These are phyloP conservation scores for Eustoma russellianum DNA, from an alignment of 257 asterid species.

Conservation along the genomic window DNA sequence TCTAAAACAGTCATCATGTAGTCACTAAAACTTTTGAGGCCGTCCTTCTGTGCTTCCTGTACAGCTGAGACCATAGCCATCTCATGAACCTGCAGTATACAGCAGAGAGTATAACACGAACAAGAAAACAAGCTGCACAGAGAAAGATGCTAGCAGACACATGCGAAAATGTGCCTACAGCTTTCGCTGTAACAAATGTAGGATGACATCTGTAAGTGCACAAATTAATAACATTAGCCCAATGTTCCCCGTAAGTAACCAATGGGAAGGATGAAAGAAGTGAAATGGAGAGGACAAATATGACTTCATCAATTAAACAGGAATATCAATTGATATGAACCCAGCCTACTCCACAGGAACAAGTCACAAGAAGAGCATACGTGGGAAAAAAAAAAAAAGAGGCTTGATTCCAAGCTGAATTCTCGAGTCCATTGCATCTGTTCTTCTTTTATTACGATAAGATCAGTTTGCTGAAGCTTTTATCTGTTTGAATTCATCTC, in stretches of 20 bases:
- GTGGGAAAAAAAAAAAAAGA: too few relatives aligned
- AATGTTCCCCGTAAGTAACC: neutral
- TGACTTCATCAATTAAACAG: too few relatives aligned
- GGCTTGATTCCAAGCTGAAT: too few relatives aligned
- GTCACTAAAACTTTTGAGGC: slow-evolving; percentile 74
- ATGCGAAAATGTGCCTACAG: neutral
- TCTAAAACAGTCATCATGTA: slow-evolving; percentile 92
- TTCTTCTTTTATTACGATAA: too few relatives aligned
- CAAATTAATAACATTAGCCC: neutral
- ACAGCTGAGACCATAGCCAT: slow-evolving; percentile 97
- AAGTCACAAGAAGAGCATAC: too few relatives aligned
- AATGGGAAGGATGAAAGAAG: neutral
- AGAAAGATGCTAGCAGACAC: neutral
- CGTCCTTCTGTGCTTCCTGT: slow-evolving; percentile 95
- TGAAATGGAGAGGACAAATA: too few relatives aligned
- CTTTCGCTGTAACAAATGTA: neutral
- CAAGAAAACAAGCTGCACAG: neutral
- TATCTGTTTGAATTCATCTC: too few relatives aligned
- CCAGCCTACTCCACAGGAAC: too few relatives aligned
- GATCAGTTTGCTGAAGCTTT: too few relatives aligned
- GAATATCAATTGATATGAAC: too few relatives aligned
- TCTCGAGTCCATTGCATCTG: too few relatives aligned
- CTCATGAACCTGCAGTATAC: slow-evolving; percentile 73
- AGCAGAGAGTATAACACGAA: slow-evolving; percentile 8
- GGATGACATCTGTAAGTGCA: neutral